Conservation (phyloP, 768 basidiomycete genomes). For the Lanmaoa rubissima region DNA sequence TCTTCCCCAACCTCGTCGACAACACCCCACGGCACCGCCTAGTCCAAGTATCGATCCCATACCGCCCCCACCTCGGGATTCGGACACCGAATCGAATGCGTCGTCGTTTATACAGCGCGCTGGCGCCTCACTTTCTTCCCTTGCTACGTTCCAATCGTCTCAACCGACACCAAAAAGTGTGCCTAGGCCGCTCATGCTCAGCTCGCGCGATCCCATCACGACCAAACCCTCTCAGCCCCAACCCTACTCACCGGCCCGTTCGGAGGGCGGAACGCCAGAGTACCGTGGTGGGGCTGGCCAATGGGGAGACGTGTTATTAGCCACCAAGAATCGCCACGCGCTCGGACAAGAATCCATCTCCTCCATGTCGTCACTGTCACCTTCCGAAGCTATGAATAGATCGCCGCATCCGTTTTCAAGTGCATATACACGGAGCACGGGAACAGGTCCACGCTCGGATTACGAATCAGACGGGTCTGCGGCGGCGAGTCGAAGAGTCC, state of each 20-base stretch:
- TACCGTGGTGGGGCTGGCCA: slow-evolving; percentile 30
- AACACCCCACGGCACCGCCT: slow-evolving; percentile 27
- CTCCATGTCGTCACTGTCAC: slow-evolving; percentile 61
- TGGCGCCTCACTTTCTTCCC: slow-evolving; percentile 41
- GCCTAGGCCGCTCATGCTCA: slow-evolving; percentile 67
- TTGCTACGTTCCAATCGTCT: slow-evolving; percentile 40
- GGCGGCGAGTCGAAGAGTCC: slow-evolving; percentile 51
- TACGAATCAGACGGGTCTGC: slow-evolving; percentile 52
- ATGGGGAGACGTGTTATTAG: slow-evolving; percentile 50
- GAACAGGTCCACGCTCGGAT: slow-evolving; percentile 41
- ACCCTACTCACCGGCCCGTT: slow-evolving; percentile 27
- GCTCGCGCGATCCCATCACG: slow-evolving; percentile 46
- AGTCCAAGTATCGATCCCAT: slow-evolving; percentile 28
- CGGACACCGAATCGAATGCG: slow-evolving; percentile 13
- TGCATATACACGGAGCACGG: slow-evolving; percentile 9
- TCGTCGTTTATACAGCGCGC: slow-evolving; percentile 38
- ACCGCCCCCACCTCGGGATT: slow-evolving; percentile 18
- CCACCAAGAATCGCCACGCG: slow-evolving; percentile 34
- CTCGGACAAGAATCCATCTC: slow-evolving; percentile 58
- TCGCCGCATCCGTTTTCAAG: slow-evolving; percentile 24
- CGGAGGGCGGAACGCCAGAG: slow-evolving; percentile 37
- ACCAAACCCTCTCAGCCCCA: slow-evolving; percentile 21
- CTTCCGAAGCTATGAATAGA: slow-evolving; percentile 45
- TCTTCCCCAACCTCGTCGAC: slow-evolving; percentile 37
- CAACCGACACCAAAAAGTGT: slow-evolving; percentile 44